These are phyloP conservation scores for Hypsizygus ulmarius DNA, from an alignment of 1,284 basidiomycete genomes.

Conservation along the genomic window DNA sequence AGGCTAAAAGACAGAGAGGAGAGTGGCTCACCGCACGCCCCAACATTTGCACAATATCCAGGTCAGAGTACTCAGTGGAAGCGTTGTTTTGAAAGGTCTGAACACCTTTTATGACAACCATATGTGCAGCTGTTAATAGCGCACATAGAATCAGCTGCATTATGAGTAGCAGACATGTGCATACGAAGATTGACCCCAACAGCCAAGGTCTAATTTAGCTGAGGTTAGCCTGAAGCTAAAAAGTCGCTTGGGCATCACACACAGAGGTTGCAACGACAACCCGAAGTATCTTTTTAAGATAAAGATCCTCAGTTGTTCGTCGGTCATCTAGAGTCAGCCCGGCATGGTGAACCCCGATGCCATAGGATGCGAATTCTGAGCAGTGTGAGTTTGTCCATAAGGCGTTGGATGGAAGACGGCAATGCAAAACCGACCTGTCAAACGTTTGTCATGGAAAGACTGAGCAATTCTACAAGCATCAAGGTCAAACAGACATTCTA, in stretches of 20 bases:
- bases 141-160: conserved; percentile 7
- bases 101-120: conserved; percentile 82
- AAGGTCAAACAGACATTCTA: not conserved
- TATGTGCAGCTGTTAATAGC: conserved; percentile 61
- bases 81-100: conserved; percentile 65
- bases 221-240: conserved; percentile 2
- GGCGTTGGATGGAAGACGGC: not conserved
- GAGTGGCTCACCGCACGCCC: conserved; percentile 65
- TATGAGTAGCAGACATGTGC: conserved; percentile 23
- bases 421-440: conserved; percentile 45
- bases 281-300: conserved; percentile 60
- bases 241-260: conserved; percentile 20
- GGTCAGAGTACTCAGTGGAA: conserved; percentile 73
- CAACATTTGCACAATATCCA: conserved; percentile 86
- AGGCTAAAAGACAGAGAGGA: not conserved
- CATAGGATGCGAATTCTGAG: conserved; percentile 56
- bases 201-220: conserved; percentile 64
- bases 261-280: conserved; percentile 76
- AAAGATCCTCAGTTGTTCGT: conserved; percentile 67
- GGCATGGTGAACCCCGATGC: conserved; percentile 87
- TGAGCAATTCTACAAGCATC: conserved; percentile 12
- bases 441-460: conserved; percentile 58
- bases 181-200: conserved; percentile 86
- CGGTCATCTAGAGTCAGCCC: conserved; percentile 77
- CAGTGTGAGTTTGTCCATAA: not conserved